Evolutionary conservation across 148 eudicot species (phyloP).

Genomic region (Chenopodium formosanum): DNA sequence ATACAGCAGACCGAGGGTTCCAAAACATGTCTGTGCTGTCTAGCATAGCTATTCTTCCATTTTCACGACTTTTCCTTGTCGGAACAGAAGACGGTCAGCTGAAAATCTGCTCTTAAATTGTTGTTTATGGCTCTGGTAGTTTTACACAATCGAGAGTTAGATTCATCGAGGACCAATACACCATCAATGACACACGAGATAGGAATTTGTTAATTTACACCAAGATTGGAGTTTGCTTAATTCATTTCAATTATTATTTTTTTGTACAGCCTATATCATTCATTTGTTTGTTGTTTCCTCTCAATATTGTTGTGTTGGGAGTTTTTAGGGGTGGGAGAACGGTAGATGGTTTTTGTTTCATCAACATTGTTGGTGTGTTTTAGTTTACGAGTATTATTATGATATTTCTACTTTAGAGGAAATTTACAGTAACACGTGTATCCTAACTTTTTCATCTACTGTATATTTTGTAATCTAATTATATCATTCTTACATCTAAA

Average conservation of each 20-base stretch:
- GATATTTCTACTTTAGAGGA: background rate
- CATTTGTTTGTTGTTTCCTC: background rate
- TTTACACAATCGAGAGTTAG: background rate
- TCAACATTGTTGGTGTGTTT: background rate
- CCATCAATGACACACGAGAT: background rate
- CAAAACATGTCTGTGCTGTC: conserved; percentile 78
- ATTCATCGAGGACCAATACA: background rate
- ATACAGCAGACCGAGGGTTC: conserved; percentile 62
- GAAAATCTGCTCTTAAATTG: conserved; percentile 69
- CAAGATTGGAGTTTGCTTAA: background rate
- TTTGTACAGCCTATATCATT: no score
- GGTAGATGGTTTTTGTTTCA: background rate
- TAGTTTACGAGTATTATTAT: background rate
- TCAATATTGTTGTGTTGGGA: background rate
- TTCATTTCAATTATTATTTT: no score
- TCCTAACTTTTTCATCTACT: background rate
- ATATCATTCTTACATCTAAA: background rate
- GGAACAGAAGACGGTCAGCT: conserved; percentile 97
- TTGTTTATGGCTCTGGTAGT: background rate
- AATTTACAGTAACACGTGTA: background rate
- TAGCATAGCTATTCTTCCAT: conserved; percentile 75
- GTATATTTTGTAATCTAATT: background rate
- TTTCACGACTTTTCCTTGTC: conserved; percentile 77
- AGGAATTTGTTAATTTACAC: background rate
- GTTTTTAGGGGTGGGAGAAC: background rate